A percentile compares a stretch with the other conserved stretches of the same genome.
phyloP scores from a whole-genome alignment of 352 stramenopile genomes.

The Peronospora belbahrii region DNA sequence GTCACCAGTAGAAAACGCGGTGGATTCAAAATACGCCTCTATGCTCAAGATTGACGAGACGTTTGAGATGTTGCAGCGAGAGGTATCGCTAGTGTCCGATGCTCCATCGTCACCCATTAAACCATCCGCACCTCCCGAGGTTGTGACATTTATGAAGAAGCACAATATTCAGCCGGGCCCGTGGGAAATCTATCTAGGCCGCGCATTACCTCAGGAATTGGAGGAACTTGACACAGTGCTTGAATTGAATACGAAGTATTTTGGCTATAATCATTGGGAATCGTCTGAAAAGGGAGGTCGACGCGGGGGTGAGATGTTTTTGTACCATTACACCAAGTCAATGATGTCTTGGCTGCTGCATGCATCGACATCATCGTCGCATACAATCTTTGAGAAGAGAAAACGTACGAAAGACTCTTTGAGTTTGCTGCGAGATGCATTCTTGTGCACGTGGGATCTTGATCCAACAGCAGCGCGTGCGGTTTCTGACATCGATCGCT shows the following conservation, averaged over 20 bases:
- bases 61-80: constrained; percentile 56
- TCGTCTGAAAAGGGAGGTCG: constrained; percentile 59
- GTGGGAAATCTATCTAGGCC: constrained; percentile 74
- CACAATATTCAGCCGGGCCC: constrained; percentile 63
- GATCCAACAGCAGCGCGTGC: constrained; percentile 53
- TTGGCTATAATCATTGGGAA: constrained; percentile 70
- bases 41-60: constrained; percentile 53
- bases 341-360: constrained; percentile 69
- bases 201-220: constrained; percentile 55
- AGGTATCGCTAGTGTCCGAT: constrained; percentile 46
- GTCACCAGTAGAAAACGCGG: constrained; percentile 26
- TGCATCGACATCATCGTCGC: constrained; percentile 41
- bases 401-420: constrained; percentile 50
- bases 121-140: constrained; percentile 45
- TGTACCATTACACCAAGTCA: constrained; percentile 78
- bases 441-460: constrained; percentile 80
- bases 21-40: constrained; percentile 26
- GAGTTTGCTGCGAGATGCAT: constrained; percentile 63
- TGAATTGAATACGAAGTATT: constrained; percentile 70
- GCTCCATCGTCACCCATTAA: constrained; percentile 65
- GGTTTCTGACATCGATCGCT: constrained; percentile 64
- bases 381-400: constrained; percentile 40
- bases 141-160: constrained; percentile 75
- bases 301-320: constrained; percentile 66
- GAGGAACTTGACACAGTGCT: constrained; percentile 61